Evolutionary conservation across 345 rosid species (phyloP).

Genomic region (Euphorbia pulcherrima): DNA sequence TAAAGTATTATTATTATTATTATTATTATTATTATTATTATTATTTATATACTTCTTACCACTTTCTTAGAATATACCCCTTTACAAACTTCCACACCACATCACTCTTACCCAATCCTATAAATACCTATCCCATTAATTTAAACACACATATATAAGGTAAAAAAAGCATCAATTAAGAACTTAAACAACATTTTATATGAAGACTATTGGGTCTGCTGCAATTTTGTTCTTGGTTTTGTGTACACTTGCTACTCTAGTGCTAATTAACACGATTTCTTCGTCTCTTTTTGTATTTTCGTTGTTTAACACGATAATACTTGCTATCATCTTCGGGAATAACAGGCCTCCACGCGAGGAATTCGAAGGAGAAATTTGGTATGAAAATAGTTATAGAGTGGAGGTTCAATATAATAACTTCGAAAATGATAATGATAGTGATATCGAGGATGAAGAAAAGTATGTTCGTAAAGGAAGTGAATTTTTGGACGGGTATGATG

Average conservation of each 20-base stretch:
- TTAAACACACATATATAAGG: background rate
- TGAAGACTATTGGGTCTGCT: constrained; percentile 30
- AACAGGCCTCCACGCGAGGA: constrained; percentile 9
- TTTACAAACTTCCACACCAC: background rate
- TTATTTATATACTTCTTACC: constrained; percentile 6
- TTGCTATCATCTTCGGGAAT: constrained; percentile 28
- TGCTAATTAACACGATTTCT: constrained; percentile 13
- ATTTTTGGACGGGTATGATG: constrained; percentile 6
- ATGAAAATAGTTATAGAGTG: background rate
- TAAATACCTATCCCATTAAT: background rate
- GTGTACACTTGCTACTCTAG: constrained; percentile 10
- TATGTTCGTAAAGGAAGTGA: background rate
- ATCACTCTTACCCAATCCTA: background rate
- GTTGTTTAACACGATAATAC: constrained; percentile 26
- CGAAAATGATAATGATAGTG: background rate
- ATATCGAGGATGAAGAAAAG: constrained; percentile 11
- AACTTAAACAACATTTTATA: background rate
- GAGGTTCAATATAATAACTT: background rate
- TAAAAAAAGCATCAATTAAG: background rate
- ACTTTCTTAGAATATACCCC: constrained; percentile 11
- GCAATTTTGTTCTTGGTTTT: constrained; percentile 13
- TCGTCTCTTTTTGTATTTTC: constrained; percentile 30
- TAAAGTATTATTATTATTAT: background rate
- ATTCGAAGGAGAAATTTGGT: constrained; percentile 6
- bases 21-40: background rate